Percentiles rank a stretch among this genome's conserved stretches.
Evolutionary conservation across 345 rosid genomes (phyloP).

Genomic region (Dipteronia dyeriana): DNA sequence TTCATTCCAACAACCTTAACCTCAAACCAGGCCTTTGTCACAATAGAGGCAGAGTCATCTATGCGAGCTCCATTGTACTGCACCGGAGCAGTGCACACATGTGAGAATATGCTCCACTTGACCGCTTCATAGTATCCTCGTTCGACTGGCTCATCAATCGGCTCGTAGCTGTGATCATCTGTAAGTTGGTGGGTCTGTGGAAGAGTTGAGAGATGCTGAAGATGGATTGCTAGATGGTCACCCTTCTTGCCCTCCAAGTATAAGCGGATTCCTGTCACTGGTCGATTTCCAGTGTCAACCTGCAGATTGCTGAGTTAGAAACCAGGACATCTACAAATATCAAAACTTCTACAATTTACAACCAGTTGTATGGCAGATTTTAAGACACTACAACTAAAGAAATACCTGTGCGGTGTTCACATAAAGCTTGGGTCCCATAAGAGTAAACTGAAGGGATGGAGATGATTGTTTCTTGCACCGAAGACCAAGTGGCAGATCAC

Average conservation of each 20-base stretch:
- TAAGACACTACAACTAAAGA: constrained; percentile 10
- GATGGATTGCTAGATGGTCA: constrained; percentile 83
- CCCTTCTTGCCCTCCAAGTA: constrained; percentile 91
- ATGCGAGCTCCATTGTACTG: constrained; percentile 55
- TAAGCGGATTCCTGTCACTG: constrained; percentile 87
- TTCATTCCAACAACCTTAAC: constrained; percentile 82
- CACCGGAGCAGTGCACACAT: constrained; percentile 87
- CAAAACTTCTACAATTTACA: background rate
- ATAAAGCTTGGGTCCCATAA: constrained; percentile 92
- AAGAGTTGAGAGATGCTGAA: constrained; percentile 78
- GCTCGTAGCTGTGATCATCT: constrained; percentile 58
- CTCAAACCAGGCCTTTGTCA: constrained; percentile 93
- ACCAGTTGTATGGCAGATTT: background rate
- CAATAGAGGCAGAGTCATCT: constrained; percentile 72
- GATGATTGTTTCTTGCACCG: constrained; percentile 62
- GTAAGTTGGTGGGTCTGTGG: constrained; percentile 63
- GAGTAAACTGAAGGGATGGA: constrained; percentile 78
- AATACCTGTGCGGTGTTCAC: constrained; percentile 72
- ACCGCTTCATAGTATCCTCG: constrained; percentile 81
- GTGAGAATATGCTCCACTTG: constrained; percentile 93
- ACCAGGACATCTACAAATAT: constrained; percentile 11
- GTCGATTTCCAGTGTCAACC: constrained; percentile 83
- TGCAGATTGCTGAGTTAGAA: constrained; percentile 25
- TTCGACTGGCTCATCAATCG: constrained; percentile 42
- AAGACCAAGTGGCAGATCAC: constrained; percentile 86